Base-by-base conservation (phyloP, 192 early-diverging fungal species). In the Chytriomyces hyalinus region DNA sequence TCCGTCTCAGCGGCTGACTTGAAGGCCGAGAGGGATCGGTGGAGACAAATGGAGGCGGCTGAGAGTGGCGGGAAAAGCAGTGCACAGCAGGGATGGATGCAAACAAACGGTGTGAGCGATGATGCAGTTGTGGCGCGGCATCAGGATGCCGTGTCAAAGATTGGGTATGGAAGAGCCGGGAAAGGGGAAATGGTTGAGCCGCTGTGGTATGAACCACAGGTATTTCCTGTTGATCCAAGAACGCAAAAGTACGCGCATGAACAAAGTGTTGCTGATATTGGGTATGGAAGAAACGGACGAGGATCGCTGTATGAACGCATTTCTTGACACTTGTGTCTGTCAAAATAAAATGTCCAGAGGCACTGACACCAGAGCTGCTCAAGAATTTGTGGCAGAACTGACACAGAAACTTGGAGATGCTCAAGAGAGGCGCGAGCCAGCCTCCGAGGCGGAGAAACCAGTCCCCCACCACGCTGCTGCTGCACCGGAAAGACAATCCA, bases 231-330 rank as follows among this genome's bases (percentile, higher is more conserved):
- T 1, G 69, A 51, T 22, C 20, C 49, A 11, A 22, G 51, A n/a
- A 22, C 6, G 51, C 50, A 59, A 45, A n/a, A 71, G 69, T 49
- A 71, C 51, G 8, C 22, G 4, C 71, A 73, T 63, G 24, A 73
- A n/a, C 57, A 6, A 15, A n/a, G 20, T 47, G 71, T 73, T 10
- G 71, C 71, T 6, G 71, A 73, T 73, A 73, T 73, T 44, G 71
- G 71, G n/a, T 73, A 73, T 63, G 71, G 71, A 22, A 36, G 60
- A 43, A 45, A 62, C 11, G 6, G 10, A 5, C 28, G 60, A 28
- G 71, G 71, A 43, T 20, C 15, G 13, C 5, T n/a, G 15, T 57
- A n/a, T 57, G 53, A 57, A n/a, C 53, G 53, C 53, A 20, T 57
- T 20, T 13, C 13, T n/a, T 57, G 20, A 57, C 11, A 20, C 20